A percentile compares a stretch with the other conserved stretches of the same genome.
phyloP scores from a whole-genome alignment of 1,284 basidiomycete species.

The Paramarasmius palmivorus region DNA sequence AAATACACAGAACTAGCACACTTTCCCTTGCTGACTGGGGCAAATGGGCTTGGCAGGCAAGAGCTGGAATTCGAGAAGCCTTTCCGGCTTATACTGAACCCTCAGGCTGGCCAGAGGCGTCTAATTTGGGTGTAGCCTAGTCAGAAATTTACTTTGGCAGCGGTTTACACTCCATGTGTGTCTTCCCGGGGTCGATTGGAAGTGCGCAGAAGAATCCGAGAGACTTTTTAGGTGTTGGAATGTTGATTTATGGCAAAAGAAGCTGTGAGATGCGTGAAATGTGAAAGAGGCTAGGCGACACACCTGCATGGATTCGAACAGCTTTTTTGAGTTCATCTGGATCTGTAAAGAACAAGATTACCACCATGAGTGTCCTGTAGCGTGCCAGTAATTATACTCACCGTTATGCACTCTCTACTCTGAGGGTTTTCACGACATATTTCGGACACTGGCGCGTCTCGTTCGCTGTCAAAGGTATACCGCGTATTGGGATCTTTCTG shows the following conservation, averaged over 20 bases:
- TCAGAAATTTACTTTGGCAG: constrained; percentile 1
- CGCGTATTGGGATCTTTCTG: constrained; percentile 50
- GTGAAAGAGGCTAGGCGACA: constrained; percentile 18
- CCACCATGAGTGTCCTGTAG: neutral
- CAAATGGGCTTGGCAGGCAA: too few species aligned
- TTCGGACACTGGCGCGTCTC: constrained; percentile 59
- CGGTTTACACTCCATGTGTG: constrained; percentile 75
- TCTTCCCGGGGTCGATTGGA: constrained; percentile 70
- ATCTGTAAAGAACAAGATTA: constrained; percentile 42
- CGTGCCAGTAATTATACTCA: constrained; percentile 33
- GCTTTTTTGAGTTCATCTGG: constrained; percentile 63
- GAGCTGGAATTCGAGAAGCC: too few species aligned
- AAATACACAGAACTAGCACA: too few species aligned
- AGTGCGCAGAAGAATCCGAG: constrained; percentile 75
- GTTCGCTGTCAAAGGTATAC: constrained; percentile 64
- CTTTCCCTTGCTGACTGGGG: too few species aligned
- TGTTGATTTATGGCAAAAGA: too few species aligned
- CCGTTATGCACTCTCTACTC: constrained; percentile 61
- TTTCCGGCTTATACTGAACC: too few species aligned
- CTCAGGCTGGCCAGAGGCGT: too few species aligned
- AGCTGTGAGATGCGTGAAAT: neutral
- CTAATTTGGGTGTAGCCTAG: too few species aligned
- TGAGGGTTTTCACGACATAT: constrained; percentile 58
- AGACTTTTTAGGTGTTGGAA: constrained; percentile 37
- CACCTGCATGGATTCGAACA: constrained; percentile 82